Evolutionary conservation across 1,139 yeast genomes (phyloP), one percentile per base, ranked within the genome.

Genomic region (Tardiomyces depauwii): DNA sequence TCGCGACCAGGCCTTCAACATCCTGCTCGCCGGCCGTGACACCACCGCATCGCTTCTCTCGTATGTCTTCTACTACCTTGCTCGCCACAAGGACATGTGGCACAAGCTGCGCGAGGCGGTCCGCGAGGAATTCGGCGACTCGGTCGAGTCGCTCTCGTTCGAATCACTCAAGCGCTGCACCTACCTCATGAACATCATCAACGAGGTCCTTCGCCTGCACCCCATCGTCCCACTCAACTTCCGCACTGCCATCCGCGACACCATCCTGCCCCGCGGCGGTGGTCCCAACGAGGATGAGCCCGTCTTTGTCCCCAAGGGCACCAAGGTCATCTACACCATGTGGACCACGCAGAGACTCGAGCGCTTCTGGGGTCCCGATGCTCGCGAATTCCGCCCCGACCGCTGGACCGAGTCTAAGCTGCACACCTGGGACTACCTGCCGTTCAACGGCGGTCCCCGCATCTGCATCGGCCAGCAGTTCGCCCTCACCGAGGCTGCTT

Each of bases 371-470:
- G 82, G 81, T 39, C 63, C 69, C 43, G 78, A 75, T 50, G 70
- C 77, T 10, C 48, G 52, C 2, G 71, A 55, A 42, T 76, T 72
- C 61, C 65, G 65, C 44, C 80, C 80, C 5, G 78, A 74, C 51
- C 66, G 79, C 51, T 75, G 79, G 79, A 42, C 43, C 21, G 52
- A 51, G 74, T 72, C 53, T 63, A 51, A 42, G 45, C 48, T 46
- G 2, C 61, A 49, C 47, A 54, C 53, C 40, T 76, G 80, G 79
- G 74, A 72, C 13, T 76, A 63, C 57, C 57, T 76, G 25, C 80
- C 80, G 5, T 76, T 75, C 63, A 76, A 76, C 53, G 81, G 80
- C 43, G 82, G 82, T 5, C 81, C 82, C 28, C 64, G 82, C 48
- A 76, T 76, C 47, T 77, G 82, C 54, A 63, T 76, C 44, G 82